Percentiles rank a stretch among this genome's conserved stretches.
Evolutionary conservation across 495 filamentous ascomycete genomes (phyloP).

Genomic region (Podospora didyma): DNA sequence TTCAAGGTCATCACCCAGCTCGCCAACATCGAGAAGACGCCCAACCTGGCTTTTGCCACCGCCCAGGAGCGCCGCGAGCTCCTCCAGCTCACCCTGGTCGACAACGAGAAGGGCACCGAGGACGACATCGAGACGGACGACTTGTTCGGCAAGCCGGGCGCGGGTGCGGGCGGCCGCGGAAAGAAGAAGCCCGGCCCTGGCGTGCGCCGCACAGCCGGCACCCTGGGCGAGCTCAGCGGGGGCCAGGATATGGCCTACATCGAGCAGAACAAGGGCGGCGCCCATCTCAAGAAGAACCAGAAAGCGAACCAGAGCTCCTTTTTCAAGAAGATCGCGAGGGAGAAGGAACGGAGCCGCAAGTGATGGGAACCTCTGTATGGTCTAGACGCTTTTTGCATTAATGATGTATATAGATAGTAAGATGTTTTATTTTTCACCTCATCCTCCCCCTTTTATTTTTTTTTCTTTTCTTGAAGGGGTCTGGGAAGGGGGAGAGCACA

Average conservation of each 20-base stretch:
- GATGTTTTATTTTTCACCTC: too few relatives aligned
- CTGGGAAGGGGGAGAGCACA: too few relatives aligned
- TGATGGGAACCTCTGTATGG: neutral
- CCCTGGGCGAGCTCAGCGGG: constrained; percentile 77
- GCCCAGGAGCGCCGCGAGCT: constrained; percentile 82
- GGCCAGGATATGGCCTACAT: constrained; percentile 97
- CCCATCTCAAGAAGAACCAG: constrained; percentile 67
- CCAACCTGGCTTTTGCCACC: constrained; percentile 75
- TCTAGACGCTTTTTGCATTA: neutral
- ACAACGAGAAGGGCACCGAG: constrained; percentile 77
- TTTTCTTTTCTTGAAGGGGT: too few relatives aligned
- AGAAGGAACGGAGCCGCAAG: constrained; percentile 41
- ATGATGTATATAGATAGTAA: too few relatives aligned
- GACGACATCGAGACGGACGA: constrained; percentile 79
- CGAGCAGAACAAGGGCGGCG: constrained; percentile 81
- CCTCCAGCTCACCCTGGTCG: constrained; percentile 85
- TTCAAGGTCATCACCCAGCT: constrained; percentile 99
- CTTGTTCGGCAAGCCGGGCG: constrained; percentile 58
- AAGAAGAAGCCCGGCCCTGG: constrained; percentile 45
- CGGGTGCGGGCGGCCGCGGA: constrained; percentile 21
- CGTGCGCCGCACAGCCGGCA: constrained; percentile 77
- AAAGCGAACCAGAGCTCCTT: constrained; percentile 48
- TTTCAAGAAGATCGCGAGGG: constrained; percentile 80
- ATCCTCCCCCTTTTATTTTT: too few relatives aligned
- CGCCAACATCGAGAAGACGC: constrained; percentile 80